phyloP scores from a whole-genome alignment of 2,329 filamentous ascomycete species.

The Fusarium neocosmosporiellum region DNA sequence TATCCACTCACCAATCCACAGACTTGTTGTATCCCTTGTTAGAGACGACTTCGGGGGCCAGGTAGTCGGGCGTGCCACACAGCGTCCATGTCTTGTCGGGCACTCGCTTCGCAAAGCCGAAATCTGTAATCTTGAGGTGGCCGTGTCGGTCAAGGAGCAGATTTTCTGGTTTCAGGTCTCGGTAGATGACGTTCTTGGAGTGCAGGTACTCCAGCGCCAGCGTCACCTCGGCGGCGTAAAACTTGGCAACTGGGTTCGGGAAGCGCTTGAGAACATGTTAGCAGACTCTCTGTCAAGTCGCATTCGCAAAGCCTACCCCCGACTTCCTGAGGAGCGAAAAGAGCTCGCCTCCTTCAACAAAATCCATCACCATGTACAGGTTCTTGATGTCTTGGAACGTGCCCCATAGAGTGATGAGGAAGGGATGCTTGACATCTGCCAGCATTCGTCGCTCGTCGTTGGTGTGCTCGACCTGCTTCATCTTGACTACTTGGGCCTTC shows the following conservation, averaged over 20 bases:
- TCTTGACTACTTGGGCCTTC: slow-evolving; percentile 98
- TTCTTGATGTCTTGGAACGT: slow-evolving; percentile 97
- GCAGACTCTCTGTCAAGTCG: not conserved
- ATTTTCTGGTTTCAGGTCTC: slow-evolving; percentile 96
- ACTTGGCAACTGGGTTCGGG: slow-evolving; percentile 98
- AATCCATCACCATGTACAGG: slow-evolving; percentile 99
- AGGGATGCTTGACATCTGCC: slow-evolving; percentile 96
- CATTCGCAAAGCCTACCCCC: slow-evolving; percentile 67
- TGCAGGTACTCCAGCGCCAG: slow-evolving; percentile 96
- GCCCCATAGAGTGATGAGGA: slow-evolving; percentile 97
- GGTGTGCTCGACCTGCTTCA: slow-evolving; percentile 99
- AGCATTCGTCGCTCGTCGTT: slow-evolving; percentile 98
- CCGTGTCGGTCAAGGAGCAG: slow-evolving; percentile 91
- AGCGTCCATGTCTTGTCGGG: slow-evolving; percentile 99
- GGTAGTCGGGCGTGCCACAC: slow-evolving; percentile 96
- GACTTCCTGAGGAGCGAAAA: slow-evolving; percentile 97
- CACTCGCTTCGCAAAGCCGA: slow-evolving; percentile 97
- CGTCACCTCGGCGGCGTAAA: slow-evolving; percentile 97
- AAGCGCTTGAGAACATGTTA: slow-evolving; percentile 75
- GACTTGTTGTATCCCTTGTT: slow-evolving; percentile 99
- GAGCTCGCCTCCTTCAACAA: slow-evolving; percentile 97
- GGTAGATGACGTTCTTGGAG: slow-evolving; percentile 95
- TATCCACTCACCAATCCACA: slow-evolving; percentile 85
- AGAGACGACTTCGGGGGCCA: slow-evolving; percentile 97
- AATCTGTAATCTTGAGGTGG: slow-evolving; percentile 97